Evolutionary conservation across 2,329 filamentous ascomycete species (phyloP).

Genomic region (Pseudocercospora pini-densiflorae): DNA sequence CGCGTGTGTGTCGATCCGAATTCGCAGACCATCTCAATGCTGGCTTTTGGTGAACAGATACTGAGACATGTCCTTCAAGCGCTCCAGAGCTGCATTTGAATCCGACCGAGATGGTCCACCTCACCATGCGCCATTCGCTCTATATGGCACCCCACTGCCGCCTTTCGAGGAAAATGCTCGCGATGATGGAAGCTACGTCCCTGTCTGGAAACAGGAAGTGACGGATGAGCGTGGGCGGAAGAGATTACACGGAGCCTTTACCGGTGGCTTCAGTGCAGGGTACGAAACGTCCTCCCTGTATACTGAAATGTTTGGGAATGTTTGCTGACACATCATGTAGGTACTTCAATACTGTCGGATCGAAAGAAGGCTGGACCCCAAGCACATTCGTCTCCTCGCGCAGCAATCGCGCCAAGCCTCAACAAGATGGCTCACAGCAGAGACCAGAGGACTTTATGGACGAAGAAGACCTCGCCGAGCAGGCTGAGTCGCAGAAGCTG

Average conservation of each 20-base stretch:
- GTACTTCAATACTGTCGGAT: constrained; percentile 98
- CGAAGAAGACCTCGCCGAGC: constrained; percentile 89
- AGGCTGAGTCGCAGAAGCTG: constrained; percentile 75
- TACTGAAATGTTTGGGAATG: background rate
- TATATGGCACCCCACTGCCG: constrained; percentile 85
- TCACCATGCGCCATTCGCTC: constrained; percentile 72
- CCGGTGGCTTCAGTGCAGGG: constrained; percentile 95
- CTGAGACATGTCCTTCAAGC: constrained; percentile 73
- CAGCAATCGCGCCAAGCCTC: constrained; percentile 73
- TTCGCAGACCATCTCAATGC: constrained; percentile 34
- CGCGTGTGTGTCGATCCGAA: constrained; percentile 2
- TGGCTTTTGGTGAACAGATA: constrained; percentile 29
- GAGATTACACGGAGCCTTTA: constrained; percentile 93
- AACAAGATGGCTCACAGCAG: constrained; percentile 57
- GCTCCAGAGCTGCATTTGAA: constrained; percentile 78
- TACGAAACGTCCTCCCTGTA: constrained; percentile 51
- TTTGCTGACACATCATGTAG: constrained; percentile 49
- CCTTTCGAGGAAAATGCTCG: constrained; percentile 74
- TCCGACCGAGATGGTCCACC: constrained; percentile 60
- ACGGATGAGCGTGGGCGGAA: constrained; percentile 90
- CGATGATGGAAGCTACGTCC: constrained; percentile 90
- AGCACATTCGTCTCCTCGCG: constrained; percentile 91
- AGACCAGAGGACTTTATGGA: constrained; percentile 96
- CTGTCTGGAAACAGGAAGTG: constrained; percentile 98
- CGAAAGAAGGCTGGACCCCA: constrained; percentile 97